phyloP scores from a whole-genome alignment of 1,284 basidiomycete genomes.

The Moniliella sp. region DNA sequence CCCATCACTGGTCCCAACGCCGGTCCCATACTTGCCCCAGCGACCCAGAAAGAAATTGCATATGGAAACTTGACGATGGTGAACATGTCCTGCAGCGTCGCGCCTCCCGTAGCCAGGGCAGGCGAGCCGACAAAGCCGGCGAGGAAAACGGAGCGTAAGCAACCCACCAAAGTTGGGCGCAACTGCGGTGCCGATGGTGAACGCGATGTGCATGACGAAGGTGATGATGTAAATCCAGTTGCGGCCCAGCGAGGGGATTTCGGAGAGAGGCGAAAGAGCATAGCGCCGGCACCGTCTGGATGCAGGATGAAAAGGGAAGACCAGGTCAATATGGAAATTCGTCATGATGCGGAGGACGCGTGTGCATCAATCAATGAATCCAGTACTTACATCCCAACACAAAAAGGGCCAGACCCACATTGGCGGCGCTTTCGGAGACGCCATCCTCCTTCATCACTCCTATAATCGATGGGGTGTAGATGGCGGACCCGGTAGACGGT shows the following conservation, averaged over 20 bases:
- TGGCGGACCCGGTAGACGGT: no score
- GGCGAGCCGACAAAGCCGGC: constrained; percentile 16
- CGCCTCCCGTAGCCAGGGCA: constrained; percentile 18
- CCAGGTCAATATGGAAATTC: no score
- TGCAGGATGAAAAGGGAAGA: no score
- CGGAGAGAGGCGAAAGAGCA: constrained; percentile 29
- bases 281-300: no score
- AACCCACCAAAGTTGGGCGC: constrained; percentile 8
- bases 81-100: constrained; percentile 15
- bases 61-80: background rate
- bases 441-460: no score
- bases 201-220: constrained; percentile 6
- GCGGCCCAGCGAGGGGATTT: constrained; percentile 26
- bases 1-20: constrained; percentile 16
- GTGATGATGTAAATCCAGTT: constrained; percentile 38
- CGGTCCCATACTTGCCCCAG: constrained; percentile 11
- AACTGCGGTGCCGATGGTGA: constrained; percentile 11
- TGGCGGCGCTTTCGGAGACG: no score
- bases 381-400: no score
- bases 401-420: no score
- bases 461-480: no score
- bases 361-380: no score
- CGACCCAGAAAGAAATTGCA: constrained; percentile 6
- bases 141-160: constrained; percentile 17
- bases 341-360: no score